Conservation (phyloP, 208 protist species). For the Blechomonas ayalai region DNA sequence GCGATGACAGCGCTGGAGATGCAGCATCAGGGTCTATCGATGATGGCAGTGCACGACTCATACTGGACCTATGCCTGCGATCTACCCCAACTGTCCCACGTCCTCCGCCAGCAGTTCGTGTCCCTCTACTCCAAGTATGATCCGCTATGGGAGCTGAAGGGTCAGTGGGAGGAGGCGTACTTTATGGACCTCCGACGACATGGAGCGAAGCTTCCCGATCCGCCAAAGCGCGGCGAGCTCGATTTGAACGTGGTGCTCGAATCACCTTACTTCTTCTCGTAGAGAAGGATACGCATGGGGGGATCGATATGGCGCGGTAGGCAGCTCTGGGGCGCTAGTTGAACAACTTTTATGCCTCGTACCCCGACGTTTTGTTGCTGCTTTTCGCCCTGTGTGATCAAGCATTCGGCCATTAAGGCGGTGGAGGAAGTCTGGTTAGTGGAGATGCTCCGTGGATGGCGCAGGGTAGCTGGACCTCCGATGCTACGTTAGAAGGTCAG, state of each 20-base stretch:
- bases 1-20: slow-evolving; percentile 95
- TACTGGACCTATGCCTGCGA: slow-evolving; percentile 97
- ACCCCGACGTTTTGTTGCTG: background rate
- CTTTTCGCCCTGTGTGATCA: background rate
- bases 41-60: slow-evolving; percentile 98
- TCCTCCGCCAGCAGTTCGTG: slow-evolving; percentile 96
- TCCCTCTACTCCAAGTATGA: slow-evolving; percentile 92
- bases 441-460: too few species aligned
- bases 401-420: too few species aligned
- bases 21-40: slow-evolving; percentile 72
- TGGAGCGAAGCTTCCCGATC: slow-evolving; percentile 77
- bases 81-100: slow-evolving; percentile 86
- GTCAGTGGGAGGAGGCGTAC: slow-evolving; percentile 89
- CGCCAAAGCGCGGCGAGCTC: slow-evolving; percentile 77
- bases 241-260: slow-evolving; percentile 83
- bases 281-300: slow-evolving; percentile 4
- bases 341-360: background rate
- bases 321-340: background rate
- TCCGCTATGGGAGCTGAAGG: slow-evolving; percentile 88
- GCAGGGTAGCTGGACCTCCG: too few species aligned
- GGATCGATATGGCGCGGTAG: background rate
- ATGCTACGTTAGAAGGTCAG: too few species aligned
- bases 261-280: slow-evolving; percentile 92
- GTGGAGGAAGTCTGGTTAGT: too few species aligned
- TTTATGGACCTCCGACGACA: slow-evolving; percentile 81